phyloP scores from a whole-genome alignment of 139 green algal species.

The Volvox reticuliferus region DNA sequence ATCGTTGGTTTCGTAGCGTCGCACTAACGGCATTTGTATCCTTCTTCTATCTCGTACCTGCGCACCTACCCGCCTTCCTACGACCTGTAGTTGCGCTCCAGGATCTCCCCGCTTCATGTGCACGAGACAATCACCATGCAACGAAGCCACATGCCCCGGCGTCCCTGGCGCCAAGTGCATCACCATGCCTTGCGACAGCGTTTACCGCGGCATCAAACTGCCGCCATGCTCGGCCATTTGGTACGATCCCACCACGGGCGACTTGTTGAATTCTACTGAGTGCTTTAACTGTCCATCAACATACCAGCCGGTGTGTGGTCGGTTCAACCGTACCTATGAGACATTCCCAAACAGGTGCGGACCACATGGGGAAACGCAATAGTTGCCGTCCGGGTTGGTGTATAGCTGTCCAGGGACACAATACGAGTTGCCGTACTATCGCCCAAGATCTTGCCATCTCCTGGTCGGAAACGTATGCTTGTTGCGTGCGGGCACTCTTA shows the following conservation, averaged over 20 bases:
- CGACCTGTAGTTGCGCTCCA: background rate
- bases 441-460: no score
- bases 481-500: no score
- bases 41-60: background rate
- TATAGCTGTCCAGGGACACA: background rate
- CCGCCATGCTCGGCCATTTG: slow-evolving; percentile 1
- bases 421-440: no score
- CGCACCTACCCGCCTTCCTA: background rate
- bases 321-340: background rate
- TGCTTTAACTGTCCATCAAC: background rate
- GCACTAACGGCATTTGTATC: background rate
- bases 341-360: slow-evolving; percentile 48
- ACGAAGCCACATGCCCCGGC: background rate
- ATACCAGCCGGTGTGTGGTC: slow-evolving; percentile 53
- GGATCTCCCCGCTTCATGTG: background rate
- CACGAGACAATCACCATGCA: background rate
- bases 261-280: background rate
- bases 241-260: background rate
- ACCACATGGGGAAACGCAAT: no score
- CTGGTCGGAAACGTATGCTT: no score
- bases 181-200: background rate
- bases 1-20: no score
- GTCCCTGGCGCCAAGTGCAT: background rate
- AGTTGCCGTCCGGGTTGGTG: background rate
- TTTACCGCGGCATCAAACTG: background rate